Base-by-base conservation (phyloP, 768 basidiomycete genomes). In the Auriscalpium microsporum region DNA sequence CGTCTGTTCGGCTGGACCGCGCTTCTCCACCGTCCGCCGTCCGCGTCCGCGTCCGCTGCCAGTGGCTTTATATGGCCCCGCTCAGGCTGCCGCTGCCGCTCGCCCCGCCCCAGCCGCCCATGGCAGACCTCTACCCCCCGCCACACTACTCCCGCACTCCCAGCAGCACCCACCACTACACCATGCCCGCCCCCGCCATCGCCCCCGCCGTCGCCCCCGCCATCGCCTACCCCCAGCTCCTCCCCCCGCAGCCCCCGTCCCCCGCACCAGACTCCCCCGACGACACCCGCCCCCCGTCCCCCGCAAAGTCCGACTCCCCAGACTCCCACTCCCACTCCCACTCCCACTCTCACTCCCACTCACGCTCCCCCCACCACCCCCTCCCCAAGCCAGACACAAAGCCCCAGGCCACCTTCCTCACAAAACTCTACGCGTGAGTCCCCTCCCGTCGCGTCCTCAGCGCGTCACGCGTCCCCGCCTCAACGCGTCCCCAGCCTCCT, bases 351-450 rank as follows among this genome's bases (percentile, higher is more conserved):
- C n/a, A n/a, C n/a, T n/a, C n/a, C n/a, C n/a, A n/a, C n/a, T n/a
- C n/a, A n/a, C n/a, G n/a, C n/a, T n/a, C n/a, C n/a, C n/a, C n/a
- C n/a, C n/a, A n/a, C n/a, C 54, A 55, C 16, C 52, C 28, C 34
- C 21, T 56, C 42, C 42, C 58, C 42, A 62, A 62, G 54, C 49
- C 61, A 13, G 61, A 62, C 53, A 62, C 59, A 17, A 62, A 62
- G 48, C 61, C 61, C 21, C 61, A 62, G 9, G 61, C 61, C 5
- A 94, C 93, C n/a, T 96, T 96, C 69, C 78, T 96, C 67, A 96
- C 93, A 70, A 95, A 94, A 78, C 81, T 96, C 50, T 96, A 94
- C 81, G 87, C 87, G 92, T 92, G 66, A 65, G 88, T 84, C 7
- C 28, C 4, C 28, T 4, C 5, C 28, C 28, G 3, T 28, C 23